Evolutionary conservation across 73 alveolate genomes (phyloP).

Genomic region (Paramecium octaurelia): DNA sequence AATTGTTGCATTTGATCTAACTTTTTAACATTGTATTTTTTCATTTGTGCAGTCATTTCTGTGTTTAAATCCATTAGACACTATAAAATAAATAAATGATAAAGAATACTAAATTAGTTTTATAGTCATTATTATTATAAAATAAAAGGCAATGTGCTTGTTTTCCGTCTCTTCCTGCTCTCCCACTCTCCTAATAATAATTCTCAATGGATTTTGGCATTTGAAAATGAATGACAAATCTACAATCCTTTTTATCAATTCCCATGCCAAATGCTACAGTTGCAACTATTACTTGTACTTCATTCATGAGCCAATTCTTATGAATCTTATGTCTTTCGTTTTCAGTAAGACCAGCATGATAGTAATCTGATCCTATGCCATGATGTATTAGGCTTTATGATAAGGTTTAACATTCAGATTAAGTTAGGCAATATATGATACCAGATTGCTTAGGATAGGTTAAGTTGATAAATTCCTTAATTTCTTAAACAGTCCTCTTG

Average conservation of each 20-base stretch:
- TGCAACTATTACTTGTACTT: constrained; percentile 96
- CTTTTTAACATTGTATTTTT: neutral
- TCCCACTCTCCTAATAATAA: constrained; percentile 68
- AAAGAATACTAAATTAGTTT: neutral
- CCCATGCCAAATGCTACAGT: constrained; percentile 99
- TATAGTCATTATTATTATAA: constrained; percentile 34
- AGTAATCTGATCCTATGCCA: constrained; percentile 83
- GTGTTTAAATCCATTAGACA: neutral
- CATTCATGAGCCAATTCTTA: constrained; percentile 90
- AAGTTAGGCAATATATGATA: constrained; percentile 91
- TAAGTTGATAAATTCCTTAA: neutral
- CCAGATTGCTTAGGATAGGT: constrained; percentile 75
- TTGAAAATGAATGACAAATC: constrained; percentile 97
- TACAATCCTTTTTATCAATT: constrained; percentile 96
- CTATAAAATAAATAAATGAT: neutral
- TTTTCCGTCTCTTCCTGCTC: constrained; percentile 75
- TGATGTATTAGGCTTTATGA: constrained; percentile 73
- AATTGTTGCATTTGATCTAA: neutral
- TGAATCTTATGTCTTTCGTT: constrained; percentile 79
- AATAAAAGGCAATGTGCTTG: constrained; percentile 63
- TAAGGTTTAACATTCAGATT: constrained; percentile 91
- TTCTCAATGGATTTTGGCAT: constrained; percentile 93
- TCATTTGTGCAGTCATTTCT: neutral
- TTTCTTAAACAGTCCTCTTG: neutral
- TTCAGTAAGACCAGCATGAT: constrained; percentile 92